phyloP scores from a whole-genome alignment of 768 basidiomycete genomes.

The Melanogaster broomeanus region DNA sequence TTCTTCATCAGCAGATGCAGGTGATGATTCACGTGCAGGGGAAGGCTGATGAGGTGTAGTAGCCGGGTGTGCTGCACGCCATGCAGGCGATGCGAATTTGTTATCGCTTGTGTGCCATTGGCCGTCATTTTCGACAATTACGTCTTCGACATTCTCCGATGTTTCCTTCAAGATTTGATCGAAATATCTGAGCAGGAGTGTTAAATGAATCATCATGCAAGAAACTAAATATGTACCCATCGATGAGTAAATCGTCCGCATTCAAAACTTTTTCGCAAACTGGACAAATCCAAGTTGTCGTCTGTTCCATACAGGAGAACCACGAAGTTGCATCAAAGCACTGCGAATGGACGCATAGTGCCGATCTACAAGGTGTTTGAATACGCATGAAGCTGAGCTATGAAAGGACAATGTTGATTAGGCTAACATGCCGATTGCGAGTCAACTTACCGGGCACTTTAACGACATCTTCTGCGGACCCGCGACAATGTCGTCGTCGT shows the following conservation, averaged over 20 bases:
- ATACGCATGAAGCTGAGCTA: conserved; percentile 89
- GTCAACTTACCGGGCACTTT: conserved; percentile 82
- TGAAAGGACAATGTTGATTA: conserved; percentile 1
- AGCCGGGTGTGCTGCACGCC: conserved; percentile 61
- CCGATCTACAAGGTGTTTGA: conserved; percentile 80
- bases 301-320: conserved; percentile 95
- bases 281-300: conserved; percentile 94
- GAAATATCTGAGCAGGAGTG: conserved; percentile 64
- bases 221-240: conserved; percentile 62
- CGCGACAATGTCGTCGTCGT: conserved; percentile 91
- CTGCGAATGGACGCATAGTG: conserved; percentile 84
- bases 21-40: conserved; percentile 31
- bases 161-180: conserved; percentile 79
- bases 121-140: conserved; percentile 91
- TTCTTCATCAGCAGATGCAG: conserved; percentile 31
- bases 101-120: conserved; percentile 95
- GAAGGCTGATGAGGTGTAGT: conserved; percentile 22
- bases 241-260: conserved; percentile 82
- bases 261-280: conserved; percentile 83
- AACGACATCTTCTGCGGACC: conserved; percentile 89
- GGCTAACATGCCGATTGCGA: neutral
- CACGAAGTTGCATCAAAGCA: conserved; percentile 96
- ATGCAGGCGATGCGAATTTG: conserved; percentile 73
- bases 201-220: neutral
- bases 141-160: conserved; percentile 83